Evolutionary conservation across 345 rosid genomes (phyloP).

Genomic region (Salix koriyanagi): DNA sequence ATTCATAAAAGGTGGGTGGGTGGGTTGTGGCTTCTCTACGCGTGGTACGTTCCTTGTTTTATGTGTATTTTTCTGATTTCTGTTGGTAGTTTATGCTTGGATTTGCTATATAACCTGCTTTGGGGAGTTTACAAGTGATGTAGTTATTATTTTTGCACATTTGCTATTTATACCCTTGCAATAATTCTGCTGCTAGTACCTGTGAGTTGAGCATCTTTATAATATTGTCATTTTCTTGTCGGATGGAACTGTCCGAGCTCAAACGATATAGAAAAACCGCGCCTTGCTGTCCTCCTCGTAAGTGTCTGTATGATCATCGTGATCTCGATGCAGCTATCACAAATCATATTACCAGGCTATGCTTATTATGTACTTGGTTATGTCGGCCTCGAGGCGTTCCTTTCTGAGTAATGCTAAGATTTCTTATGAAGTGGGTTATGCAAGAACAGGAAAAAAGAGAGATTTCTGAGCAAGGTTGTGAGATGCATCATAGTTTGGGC

Average conservation of each 20-base stretch:
- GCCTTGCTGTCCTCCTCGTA: too few relatives aligned
- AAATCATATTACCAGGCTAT: too few relatives aligned
- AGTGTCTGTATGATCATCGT: too few relatives aligned
- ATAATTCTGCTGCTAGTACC: background rate
- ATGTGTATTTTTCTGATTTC: background rate
- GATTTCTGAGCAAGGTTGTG: background rate
- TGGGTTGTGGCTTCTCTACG: background rate
- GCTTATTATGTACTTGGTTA: background rate
- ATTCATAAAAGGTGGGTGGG: background rate
- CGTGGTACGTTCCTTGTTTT: background rate
- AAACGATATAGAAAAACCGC: too few relatives aligned
- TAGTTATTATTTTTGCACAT: background rate
- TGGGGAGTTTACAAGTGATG: background rate
- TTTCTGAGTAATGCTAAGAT: too few relatives aligned
- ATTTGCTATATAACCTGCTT: background rate
- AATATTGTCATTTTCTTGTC: background rate
- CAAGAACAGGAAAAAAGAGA: background rate
- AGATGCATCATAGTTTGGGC: background rate
- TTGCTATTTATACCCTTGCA: background rate
- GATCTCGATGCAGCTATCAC: too few relatives aligned
- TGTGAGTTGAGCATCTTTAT: too few relatives aligned
- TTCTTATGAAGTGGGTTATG: background rate
- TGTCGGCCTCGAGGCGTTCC: background rate
- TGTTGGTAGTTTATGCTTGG: constrained; percentile 6
- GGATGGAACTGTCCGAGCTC: too few relatives aligned